A percentile compares a stretch with the other conserved stretches of the same genome.
Conservation (phyloP, 176 grass and related monocot genomes). For the Musa beccarii region DNA sequence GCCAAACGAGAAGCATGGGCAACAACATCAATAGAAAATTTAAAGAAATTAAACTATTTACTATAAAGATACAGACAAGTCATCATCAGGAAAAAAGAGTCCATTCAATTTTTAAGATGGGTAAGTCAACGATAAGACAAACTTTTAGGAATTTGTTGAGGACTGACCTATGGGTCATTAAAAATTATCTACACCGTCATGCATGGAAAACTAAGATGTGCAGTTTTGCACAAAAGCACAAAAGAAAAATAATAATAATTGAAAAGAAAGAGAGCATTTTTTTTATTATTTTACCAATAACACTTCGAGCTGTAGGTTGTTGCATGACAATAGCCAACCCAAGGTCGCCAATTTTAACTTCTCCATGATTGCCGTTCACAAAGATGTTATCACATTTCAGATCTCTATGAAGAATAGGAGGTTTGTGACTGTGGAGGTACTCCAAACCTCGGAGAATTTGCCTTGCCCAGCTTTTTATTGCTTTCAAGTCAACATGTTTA, state of each 20-base stretch:
- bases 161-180: no score
- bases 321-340: conserved; percentile 74
- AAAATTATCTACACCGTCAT: no score
- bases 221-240: background rate
- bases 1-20: no score
- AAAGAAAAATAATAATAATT: conserved; percentile 7
- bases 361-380: conserved; percentile 85
- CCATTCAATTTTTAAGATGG: no score
- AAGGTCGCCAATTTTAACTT: conserved; percentile 93
- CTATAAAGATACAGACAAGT: no score
- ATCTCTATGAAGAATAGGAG: conserved; percentile 88
- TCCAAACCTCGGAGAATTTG: conserved; percentile 62
- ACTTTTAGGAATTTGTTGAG: no score
- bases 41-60: no score
- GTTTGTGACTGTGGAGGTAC: conserved; percentile 64
- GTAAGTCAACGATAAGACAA: no score
- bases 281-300: conserved; percentile 40
- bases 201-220: no score
- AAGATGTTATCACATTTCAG: conserved; percentile 93
- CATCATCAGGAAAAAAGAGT: no score
- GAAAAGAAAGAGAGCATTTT: background rate
- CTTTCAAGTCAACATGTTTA: conserved; percentile 68
- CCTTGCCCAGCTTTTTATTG: conserved; percentile 80
- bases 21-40: no score
- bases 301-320: conserved; percentile 45